Conservation (phyloP, 345 rosid species). For the Eucalyptus viminalis region DNA sequence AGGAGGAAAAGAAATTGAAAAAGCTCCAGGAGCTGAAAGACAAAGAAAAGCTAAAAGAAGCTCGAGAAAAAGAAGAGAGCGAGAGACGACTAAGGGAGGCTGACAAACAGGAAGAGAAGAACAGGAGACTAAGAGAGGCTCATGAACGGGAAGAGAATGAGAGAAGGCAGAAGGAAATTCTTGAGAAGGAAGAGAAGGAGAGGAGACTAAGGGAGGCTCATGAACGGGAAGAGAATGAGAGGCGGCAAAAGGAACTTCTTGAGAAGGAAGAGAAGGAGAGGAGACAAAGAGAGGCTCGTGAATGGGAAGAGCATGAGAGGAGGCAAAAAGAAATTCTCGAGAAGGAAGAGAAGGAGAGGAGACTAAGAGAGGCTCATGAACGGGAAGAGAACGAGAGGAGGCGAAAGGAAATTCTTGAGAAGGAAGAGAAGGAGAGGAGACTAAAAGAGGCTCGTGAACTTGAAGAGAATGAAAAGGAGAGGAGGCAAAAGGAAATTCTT, state of each 20-base stretch:
- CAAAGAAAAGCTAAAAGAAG: constrained; percentile 26
- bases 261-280: constrained; percentile 13
- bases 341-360: constrained; percentile 2
- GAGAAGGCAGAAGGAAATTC: constrained; percentile 17
- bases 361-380: constrained; percentile 7
- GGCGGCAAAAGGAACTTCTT: not conserved
- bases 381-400: constrained; percentile 5
- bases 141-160: constrained; percentile 23
- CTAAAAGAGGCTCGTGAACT: not conserved
- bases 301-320: not conserved
- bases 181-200: constrained; percentile 19
- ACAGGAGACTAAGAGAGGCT: constrained; percentile 17
- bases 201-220: not conserved
- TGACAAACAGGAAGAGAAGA: constrained; percentile 17
- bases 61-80: constrained; percentile 13
- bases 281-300: constrained; percentile 6
- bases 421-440: not conserved
- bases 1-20: constrained; percentile 12
- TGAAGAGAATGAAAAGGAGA: constrained; percentile 1
- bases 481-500: not conserved
- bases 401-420: not conserved
- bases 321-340: not conserved
- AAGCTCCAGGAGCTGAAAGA: constrained; percentile 25
- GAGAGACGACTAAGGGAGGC: constrained; percentile 17
- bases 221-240: not conserved